Conservation (phyloP, 805 yeast species). For the Komagataella pastoris region DNA sequence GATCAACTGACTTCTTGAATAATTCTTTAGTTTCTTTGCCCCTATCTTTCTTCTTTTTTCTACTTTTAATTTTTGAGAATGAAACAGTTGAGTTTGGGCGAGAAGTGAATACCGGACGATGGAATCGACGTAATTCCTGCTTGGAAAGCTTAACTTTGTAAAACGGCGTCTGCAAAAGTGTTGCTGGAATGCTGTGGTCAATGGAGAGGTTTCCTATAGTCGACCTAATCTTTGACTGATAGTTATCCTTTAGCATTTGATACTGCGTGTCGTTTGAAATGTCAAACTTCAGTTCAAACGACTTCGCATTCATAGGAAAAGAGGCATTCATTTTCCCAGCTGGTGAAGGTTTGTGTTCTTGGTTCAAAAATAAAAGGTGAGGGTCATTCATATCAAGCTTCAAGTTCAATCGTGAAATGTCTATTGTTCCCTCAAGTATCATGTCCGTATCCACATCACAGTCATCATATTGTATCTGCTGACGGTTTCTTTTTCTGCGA, state of each 20-base stretch:
- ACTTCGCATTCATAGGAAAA: slow-evolving; percentile 41
- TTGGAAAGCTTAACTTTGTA: slow-evolving; percentile 67
- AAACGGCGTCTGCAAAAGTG: slow-evolving; percentile 78
- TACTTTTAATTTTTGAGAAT: slow-evolving; percentile 58
- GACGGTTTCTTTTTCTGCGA: neutral
- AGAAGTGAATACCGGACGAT: slow-evolving; percentile 62
- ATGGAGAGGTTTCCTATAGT: slow-evolving; percentile 84
- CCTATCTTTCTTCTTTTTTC: slow-evolving; percentile 83
- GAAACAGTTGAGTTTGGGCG: slow-evolving; percentile 68
- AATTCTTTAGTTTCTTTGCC: slow-evolving; percentile 72
- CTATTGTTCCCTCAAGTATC: slow-evolving; percentile 57
- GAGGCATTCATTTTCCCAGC: slow-evolving; percentile 15
- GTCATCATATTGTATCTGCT: slow-evolving; percentile 17
- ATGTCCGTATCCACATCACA: slow-evolving; percentile 48
- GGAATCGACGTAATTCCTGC: slow-evolving; percentile 62
- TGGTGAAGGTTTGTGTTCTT: slow-evolving; percentile 8
- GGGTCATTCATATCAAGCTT: slow-evolving; percentile 83
- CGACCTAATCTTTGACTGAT: slow-evolving; percentile 83
- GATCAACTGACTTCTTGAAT: slow-evolving; percentile 56
- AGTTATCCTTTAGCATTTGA: slow-evolving; percentile 69
- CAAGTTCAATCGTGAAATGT: slow-evolving; percentile 21
- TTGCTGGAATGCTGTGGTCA: slow-evolving; percentile 85
- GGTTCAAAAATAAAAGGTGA: slow-evolving; percentile 51
- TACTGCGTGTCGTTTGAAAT: slow-evolving; percentile 84
- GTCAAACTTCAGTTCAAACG: slow-evolving; percentile 51